Conservation (phyloP, 805 yeast species). For the Wickerhamiella lipophila region DNA sequence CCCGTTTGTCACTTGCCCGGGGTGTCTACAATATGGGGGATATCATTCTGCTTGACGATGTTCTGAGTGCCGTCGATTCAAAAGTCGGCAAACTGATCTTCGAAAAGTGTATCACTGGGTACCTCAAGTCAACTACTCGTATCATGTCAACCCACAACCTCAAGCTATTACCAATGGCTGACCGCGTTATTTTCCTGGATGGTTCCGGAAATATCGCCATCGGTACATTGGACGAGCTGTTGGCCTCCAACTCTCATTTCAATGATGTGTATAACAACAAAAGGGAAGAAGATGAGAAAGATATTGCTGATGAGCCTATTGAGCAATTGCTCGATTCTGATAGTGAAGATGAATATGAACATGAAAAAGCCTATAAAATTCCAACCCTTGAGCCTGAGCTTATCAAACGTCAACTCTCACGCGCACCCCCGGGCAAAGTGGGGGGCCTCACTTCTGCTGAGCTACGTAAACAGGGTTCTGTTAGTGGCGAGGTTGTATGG, state of each 20-base stretch:
- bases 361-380: not conserved
- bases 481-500: not conserved
- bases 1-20: constrained; percentile 71
- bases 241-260: not conserved
- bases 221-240: constrained; percentile 49
- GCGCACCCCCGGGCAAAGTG: not conserved
- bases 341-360: not conserved
- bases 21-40: constrained; percentile 61
- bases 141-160: constrained; percentile 77
- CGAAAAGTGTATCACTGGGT: constrained; percentile 51
- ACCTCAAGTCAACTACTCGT: constrained; percentile 48
- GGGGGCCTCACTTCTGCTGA: not conserved
- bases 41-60: constrained; percentile 64
- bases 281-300: not conserved
- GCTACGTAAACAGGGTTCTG: constrained; percentile 4
- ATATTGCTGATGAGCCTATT: constrained; percentile 6
- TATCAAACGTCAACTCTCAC: constrained; percentile 6
- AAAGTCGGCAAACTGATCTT: constrained; percentile 73
- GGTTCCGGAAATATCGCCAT: constrained; percentile 42
- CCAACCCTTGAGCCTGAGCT: constrained; percentile 14
- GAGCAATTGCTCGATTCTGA: constrained; percentile 1
- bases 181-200: constrained; percentile 49
- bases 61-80: constrained; percentile 78
- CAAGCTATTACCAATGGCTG: constrained; percentile 56
- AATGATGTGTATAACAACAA: not conserved